phyloP scores from a whole-genome alignment of 805 yeast genomes.

The Cyberlindnera euphorbiiphila region DNA sequence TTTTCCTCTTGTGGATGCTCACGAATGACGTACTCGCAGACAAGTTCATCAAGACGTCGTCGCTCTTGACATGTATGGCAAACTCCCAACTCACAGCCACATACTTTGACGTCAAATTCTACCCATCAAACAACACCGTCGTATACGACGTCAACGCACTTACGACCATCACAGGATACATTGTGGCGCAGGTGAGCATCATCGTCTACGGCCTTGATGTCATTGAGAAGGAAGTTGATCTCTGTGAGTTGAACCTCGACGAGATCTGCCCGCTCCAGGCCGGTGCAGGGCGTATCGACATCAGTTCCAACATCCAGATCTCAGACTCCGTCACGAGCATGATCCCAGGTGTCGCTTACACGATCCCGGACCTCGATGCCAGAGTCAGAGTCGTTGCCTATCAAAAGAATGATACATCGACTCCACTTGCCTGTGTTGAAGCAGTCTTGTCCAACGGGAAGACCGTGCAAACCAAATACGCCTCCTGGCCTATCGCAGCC shows the following conservation, averaged over 20 bases:
- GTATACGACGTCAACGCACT: constrained; percentile 69
- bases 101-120: constrained; percentile 69
- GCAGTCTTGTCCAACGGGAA: constrained; percentile 84
- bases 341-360: constrained; percentile 82
- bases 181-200: constrained; percentile 60
- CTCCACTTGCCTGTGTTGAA: constrained; percentile 84
- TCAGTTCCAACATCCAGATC: constrained; percentile 47
- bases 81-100: constrained; percentile 84
- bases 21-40: constrained; percentile 9
- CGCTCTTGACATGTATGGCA: constrained; percentile 89
- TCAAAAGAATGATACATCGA: constrained; percentile 40
- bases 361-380: constrained; percentile 94
- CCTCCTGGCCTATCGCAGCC: constrained; percentile 95
- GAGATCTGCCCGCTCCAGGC: constrained; percentile 79
- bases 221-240: constrained; percentile 48
- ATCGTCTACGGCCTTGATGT: constrained; percentile 79
- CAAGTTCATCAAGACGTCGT: constrained; percentile 44
- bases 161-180: constrained; percentile 67
- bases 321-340: constrained; percentile 38
- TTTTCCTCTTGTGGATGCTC: constrained; percentile 13
- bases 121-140: constrained; percentile 61
- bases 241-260: constrained; percentile 59
- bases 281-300: constrained; percentile 84
- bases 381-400: constrained; percentile 72
- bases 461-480: constrained; percentile 89